Evolutionary conservation across 1,139 yeast species (phyloP), one percentile per base, ranked within the genome.

Genomic region (Taiozyma sp.): DNA sequence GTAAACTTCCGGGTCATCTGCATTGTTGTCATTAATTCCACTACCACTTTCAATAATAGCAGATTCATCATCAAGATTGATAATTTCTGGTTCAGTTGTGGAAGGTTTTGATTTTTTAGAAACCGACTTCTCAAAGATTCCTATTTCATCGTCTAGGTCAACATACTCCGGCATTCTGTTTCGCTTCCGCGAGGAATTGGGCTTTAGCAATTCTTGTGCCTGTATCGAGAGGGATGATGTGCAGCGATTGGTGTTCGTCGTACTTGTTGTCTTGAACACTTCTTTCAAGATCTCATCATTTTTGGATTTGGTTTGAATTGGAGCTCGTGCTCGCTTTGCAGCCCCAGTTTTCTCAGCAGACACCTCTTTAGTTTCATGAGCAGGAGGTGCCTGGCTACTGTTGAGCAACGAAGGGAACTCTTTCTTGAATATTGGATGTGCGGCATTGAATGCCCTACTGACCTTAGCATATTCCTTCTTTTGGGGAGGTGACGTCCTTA

Each of bases 321-420:
- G 22, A 19, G 6, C 24, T 19, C 5, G 19, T n/a, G n/a, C 3
- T 34, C 13, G n/a, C 6, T 6, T 21, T 9, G 40, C 7, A 19
- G 14, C 14, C 3, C 5, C 4, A 2, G 40, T 13, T 37, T 32
- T 14, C 16, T 32, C 19, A 14, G 9, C 8, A n/a, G 9, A 2
- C 22, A 40, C 43, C 13, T 30, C 6, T 21, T 44, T 43, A 3
- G 26, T 8, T 6, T 50, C 56, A 14, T 49, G 57, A n/a, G 37
- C 56, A 6, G 47, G 49, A 32, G 44, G 44, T 43, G 52, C 41
- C 55, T 21, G 11, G 43, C 34, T 3, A 37, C 32, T 26, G 6
- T 9, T 9, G 24, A 37, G n/a, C 2, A 83, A 64, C 30, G 88
- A 93, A 0, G 95, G 88, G 62, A 89, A 91, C 40, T 83, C 78